phyloP scores from a whole-genome alignment of 768 basidiomycete species.

The Lyophyllum semitale region DNA sequence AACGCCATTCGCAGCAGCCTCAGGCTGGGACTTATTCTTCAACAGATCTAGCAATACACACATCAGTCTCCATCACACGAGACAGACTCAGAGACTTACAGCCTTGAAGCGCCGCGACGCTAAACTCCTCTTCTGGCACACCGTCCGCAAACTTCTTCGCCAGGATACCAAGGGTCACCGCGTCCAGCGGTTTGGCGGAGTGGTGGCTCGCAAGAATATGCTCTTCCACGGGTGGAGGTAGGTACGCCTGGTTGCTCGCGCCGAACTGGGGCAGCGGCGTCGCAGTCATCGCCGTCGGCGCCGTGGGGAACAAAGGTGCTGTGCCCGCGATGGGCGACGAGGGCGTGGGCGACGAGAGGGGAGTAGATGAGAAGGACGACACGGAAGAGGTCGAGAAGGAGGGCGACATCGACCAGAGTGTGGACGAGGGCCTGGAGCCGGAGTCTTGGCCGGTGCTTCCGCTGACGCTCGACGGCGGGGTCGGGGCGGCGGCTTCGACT shows the following conservation, averaged over 20 bases:
- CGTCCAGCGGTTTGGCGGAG: slow-evolving; percentile 66
- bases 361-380: slow-evolving; percentile 40
- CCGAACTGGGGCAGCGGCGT: slow-evolving; percentile 46
- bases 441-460: not conserved
- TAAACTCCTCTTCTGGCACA: slow-evolving; percentile 85
- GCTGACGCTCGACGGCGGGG: slow-evolving; percentile 1
- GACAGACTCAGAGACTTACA: slow-evolving; percentile 54
- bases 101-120: slow-evolving; percentile 88
- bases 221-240: slow-evolving; percentile 66
- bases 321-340: slow-evolving; percentile 31
- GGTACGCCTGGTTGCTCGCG: slow-evolving; percentile 58
- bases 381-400: slow-evolving; percentile 26
- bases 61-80: slow-evolving; percentile 8
- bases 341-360: slow-evolving; percentile 43
- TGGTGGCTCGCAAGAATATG: slow-evolving; percentile 60
- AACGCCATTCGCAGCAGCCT: slow-evolving; percentile 68
- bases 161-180: slow-evolving; percentile 60
- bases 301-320: slow-evolving; percentile 23
- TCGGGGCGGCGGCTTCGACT: slow-evolving; percentile 26
- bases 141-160: slow-evolving; percentile 80
- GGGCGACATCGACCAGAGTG: slow-evolving; percentile 24
- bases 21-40: slow-evolving; percentile 83
- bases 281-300: slow-evolving; percentile 18
- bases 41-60: slow-evolving; percentile 59
- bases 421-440: slow-evolving; percentile 16